phyloP scores from a whole-genome alignment of 1,139 yeast species.

The Protomyces macrosporus region DNA sequence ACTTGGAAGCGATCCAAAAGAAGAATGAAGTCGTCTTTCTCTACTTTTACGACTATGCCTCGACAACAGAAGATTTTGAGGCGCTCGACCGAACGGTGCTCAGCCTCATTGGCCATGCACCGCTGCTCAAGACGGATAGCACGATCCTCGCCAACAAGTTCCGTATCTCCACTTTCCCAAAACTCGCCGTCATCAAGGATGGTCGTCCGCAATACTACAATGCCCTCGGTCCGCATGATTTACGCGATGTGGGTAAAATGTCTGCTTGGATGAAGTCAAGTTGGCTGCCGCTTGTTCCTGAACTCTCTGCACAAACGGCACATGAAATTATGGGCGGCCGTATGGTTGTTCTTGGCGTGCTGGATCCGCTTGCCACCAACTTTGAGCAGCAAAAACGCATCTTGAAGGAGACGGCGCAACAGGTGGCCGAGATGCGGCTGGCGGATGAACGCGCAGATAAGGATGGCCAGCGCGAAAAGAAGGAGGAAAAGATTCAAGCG shows the following conservation, averaged over 20 bases:
- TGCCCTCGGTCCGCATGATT: conserved; percentile 38
- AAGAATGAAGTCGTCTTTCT: conserved; percentile 36
- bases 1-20: conserved; percentile 33
- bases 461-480: conserved; percentile 38
- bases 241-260: conserved; percentile 37
- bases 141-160: conserved; percentile 36
- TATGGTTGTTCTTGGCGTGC: conserved; percentile 38
- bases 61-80: conserved; percentile 42
- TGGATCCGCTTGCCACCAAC: conserved; percentile 37
- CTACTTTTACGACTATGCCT: conserved; percentile 41
- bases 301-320: conserved; percentile 39
- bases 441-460: conserved; percentile 34
- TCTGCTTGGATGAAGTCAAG: conserved; percentile 38
- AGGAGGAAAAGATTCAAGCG: conserved; percentile 39
- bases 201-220: conserved; percentile 36
- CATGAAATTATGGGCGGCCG: conserved; percentile 37
- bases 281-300: conserved; percentile 41
- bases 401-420: conserved; percentile 37
- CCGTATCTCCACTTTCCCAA: conserved; percentile 37
- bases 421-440: conserved; percentile 34
- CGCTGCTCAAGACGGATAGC: conserved; percentile 38
- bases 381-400: conserved; percentile 36
- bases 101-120: conserved; percentile 39
- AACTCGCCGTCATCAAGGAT: conserved; percentile 38
- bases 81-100: conserved; percentile 40